These are phyloP conservation scores for Prunus mira DNA, from an alignment of 306 rosid species.

Conservation along the genomic window DNA sequence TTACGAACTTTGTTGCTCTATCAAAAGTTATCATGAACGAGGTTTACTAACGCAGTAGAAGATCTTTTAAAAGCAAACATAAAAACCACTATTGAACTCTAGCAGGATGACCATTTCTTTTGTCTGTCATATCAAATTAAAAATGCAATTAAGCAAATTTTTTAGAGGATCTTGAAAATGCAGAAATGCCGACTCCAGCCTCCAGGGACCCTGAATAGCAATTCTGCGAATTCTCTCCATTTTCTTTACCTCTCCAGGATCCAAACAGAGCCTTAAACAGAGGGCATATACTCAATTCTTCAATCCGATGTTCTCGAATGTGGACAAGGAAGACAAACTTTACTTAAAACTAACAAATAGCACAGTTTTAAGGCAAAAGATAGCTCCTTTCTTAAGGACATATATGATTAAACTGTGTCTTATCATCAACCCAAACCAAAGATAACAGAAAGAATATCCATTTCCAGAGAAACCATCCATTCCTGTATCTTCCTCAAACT, in stretches of 20 bases:
- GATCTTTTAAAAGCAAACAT: not conserved
- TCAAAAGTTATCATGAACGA: not conserved
- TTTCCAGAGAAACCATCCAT: not conserved
- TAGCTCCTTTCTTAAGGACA: not conserved
- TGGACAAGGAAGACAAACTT: not conserved
- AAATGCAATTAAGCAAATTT: not conserved
- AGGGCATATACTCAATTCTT: not conserved
- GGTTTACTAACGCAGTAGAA: not conserved
- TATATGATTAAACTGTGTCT: not conserved
- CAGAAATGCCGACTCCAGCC: not conserved
- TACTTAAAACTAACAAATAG: not conserved
- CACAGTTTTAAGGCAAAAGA: not conserved
- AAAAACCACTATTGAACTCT: not conserved
- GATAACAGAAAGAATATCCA: not conserved
- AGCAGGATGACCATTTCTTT: not conserved
- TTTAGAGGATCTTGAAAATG: not conserved
- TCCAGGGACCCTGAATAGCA: not conserved
- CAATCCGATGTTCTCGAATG: not conserved
- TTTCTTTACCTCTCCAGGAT: not conserved
- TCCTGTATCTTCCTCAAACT: not conserved
- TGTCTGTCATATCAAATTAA: not conserved
- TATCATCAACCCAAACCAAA: slow-evolving; percentile 4
- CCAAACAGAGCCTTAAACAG: slow-evolving; percentile 1
- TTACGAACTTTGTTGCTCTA: not conserved
- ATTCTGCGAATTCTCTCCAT: not conserved